Evolutionary conservation across 768 basidiomycete species (phyloP).

Genomic region (Boletus sp.): DNA sequence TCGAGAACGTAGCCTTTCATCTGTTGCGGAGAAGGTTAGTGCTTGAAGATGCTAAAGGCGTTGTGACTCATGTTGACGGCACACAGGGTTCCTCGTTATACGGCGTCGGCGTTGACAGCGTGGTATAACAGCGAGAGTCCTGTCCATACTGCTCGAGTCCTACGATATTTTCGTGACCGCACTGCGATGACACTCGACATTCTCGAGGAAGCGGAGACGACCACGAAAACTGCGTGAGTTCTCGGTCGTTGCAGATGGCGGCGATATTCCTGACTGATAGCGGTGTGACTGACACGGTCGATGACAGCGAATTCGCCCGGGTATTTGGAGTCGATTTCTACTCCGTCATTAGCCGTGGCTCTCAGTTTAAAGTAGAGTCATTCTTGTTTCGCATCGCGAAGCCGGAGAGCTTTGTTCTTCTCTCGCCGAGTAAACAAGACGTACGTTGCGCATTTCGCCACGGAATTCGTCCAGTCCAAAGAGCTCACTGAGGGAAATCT

Average conservation of each 20-base stretch:
- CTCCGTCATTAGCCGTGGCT: conserved; percentile 91
- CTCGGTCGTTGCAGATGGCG: neutral
- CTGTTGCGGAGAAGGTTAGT: conserved; percentile 69
- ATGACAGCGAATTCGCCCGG: conserved; percentile 88
- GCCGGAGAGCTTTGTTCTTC: conserved; percentile 86
- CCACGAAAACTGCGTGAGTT: conserved; percentile 86
- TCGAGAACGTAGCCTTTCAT: conserved; percentile 88
- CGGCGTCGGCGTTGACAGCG: conserved; percentile 52
- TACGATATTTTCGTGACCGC: conserved; percentile 65
- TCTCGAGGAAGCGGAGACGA: conserved; percentile 73
- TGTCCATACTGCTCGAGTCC: conserved; percentile 47
- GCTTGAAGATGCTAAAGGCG: neutral
- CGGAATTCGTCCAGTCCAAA: neutral
- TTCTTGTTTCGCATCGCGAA: conserved; percentile 98
- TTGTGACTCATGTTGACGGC: neutral
- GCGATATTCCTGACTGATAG: neutral
- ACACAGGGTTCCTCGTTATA: conserved; percentile 74
- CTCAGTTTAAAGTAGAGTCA: conserved; percentile 98
- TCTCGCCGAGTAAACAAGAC: conserved; percentile 86
- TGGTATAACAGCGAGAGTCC: conserved; percentile 67
- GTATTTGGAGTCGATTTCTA: conserved; percentile 98
- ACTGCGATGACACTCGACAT: conserved; percentile 71
- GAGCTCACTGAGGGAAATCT: neutral
- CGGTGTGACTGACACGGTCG: neutral
- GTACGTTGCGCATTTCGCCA: conserved; percentile 40